Base-by-base conservation (phyloP, 192 early-diverging fungal genomes). In the Backusella psychrophila region DNA sequence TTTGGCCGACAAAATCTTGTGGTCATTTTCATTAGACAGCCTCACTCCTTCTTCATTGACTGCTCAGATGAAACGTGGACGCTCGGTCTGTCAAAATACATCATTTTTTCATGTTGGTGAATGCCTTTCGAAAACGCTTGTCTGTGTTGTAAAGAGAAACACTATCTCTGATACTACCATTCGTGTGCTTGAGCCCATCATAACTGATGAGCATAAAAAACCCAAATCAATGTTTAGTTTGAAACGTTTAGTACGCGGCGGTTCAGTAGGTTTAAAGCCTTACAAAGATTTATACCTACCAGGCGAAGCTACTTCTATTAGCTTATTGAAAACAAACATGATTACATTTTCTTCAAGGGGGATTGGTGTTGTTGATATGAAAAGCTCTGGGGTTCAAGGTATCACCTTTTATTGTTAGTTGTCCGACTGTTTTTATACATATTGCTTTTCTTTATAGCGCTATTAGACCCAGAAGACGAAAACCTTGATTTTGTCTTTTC, bases 341-440 rank as follows among this genome's bases (percentile, higher is more conserved):
- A 94, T 93, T 80, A 93, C 98, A 8, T 96, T 94, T 21, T 96
- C 94, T 79, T 84, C 88, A 38, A 94, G 94, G 72, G 97, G 96
- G 8, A 97, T 99, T 80, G 97, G 97, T 77, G 86, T 99, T 52
- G 93, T 99, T 12, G 94, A 98, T 78, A 82, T 97, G 77, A 91
- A 93, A 9, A 91, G 92, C 4, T 86, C 96, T 67, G 90, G 94
- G 26, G 95, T 95, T 2, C 95, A 96, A 84, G 91, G 89, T 71
- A 73, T 6, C 1, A 21, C 6, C 19, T 49, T 7, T 49, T 49
- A 19, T 49, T 49, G 17, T 49, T n/a, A n/a, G 36, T 7, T 23
- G 21, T 63, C 23, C 11, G 26, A 29, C 14, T 63, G 38, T 63
- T 29, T 29, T 29, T 29, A 14, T 26, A 23, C 12, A 21, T 59